A percentile compares a stretch with the other conserved stretches of the same genome.
Conservation (phyloP, 257 asterid genomes). For the Mitragyna speciosa region DNA sequence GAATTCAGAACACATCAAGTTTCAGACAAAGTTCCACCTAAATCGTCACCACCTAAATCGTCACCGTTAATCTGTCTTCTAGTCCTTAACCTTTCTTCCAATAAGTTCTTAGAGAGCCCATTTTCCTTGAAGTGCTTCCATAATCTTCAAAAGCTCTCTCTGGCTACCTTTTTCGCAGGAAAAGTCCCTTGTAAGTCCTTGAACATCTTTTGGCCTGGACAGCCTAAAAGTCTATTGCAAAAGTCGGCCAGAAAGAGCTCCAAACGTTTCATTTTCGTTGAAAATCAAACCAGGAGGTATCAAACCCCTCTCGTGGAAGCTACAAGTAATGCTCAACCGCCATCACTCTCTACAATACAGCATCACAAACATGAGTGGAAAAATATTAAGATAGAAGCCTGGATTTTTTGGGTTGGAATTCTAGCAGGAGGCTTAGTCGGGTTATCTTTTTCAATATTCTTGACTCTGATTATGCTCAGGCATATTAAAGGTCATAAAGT, state of each 20-base stretch:
- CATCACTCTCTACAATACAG: conserved; percentile 16
- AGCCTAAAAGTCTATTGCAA: no score
- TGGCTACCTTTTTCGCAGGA: conserved; percentile 2
- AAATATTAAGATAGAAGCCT: conserved; percentile 26
- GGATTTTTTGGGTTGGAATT: conserved; percentile 55
- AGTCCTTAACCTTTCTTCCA: no score
- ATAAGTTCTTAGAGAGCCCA: no score
- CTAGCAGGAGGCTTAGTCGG: conserved; percentile 52
- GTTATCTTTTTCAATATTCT: conserved; percentile 39
- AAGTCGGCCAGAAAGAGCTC: conserved; percentile 49
- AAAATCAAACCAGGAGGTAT: conserved; percentile 21
- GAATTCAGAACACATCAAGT: no score
- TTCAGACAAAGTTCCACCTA: no score
- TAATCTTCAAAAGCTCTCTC: conserved; percentile 60
- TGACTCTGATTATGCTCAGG: conserved; percentile 24
- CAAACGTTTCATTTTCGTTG: conserved; percentile 50
- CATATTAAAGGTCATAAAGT: conserved; percentile 29
- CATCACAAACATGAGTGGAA: conserved; percentile 7
- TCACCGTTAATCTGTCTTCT: no score
- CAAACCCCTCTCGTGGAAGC: neutral
- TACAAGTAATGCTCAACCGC: conserved; percentile 27
- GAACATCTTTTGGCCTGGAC: conserved; percentile 29
- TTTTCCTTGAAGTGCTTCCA: conserved; percentile 59
- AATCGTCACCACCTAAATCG: no score
- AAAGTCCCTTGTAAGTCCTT: conserved; percentile 54